phyloP scores from a whole-genome alignment of 345 rosid genomes.

The Firmiana major region DNA sequence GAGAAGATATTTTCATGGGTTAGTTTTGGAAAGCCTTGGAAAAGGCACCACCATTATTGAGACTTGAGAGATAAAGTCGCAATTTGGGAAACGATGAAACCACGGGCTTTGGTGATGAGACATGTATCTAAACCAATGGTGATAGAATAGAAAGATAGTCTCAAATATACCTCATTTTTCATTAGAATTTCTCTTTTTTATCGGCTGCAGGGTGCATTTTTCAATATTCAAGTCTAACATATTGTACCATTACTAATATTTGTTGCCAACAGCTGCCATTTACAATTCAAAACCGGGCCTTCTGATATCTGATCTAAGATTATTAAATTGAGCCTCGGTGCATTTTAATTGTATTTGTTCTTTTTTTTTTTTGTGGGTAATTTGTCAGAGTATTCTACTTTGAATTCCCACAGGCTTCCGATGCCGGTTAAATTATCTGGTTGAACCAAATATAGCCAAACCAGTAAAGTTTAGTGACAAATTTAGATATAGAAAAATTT shows the following conservation, averaged over 20 bases:
- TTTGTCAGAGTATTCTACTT: background rate
- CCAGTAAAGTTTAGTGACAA: background rate
- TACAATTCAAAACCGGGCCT: background rate
- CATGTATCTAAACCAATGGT: no score
- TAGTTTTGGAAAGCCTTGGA: background rate
- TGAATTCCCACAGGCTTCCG: background rate
- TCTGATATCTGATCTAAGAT: no score
- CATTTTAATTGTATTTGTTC: no score
- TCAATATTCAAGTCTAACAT: no score
- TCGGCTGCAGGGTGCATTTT: no score
- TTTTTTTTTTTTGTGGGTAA: background rate
- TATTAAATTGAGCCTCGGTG: no score
- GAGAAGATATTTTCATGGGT: background rate
- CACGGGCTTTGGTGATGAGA: no score
- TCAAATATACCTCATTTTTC: no score
- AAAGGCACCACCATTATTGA: background rate
- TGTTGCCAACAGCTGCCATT: background rate
- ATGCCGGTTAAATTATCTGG: background rate
- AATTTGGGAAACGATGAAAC: background rate
- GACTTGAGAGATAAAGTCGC: background rate
- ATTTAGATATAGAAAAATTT: background rate
- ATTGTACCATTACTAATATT: background rate
- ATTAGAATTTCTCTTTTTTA: no score
- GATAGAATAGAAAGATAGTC: background rate
- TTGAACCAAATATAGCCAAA: background rate